Base-by-base conservation (phyloP, 2,329 filamentous ascomycete species). In the Talaromyces piceae region DNA sequence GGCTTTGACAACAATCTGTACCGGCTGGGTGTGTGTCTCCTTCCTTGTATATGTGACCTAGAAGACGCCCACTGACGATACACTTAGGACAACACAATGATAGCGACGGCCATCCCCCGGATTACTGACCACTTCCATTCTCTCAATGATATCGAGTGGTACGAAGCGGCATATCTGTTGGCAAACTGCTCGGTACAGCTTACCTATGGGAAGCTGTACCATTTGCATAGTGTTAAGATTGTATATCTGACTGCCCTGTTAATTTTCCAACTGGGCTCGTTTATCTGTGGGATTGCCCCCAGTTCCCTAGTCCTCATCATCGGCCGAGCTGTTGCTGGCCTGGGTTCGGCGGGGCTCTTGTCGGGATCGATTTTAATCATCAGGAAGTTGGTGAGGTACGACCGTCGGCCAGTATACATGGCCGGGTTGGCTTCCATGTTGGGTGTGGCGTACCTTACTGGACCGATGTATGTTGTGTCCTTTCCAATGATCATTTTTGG, bases 121-220 rank as follows among this genome's bases (percentile, higher is more conserved):
- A 74, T 75, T 48, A 70, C 71, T 0, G 59, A 71, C 49, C 58
- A 71, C 7, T 74, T 75, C 54, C 54, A 71, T 33, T 64, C 67
- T 12, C 57, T 70, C n/a, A 56, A 64, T 9, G 69, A 74, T 49
- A 59, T 74, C 4, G 67, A 68, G 31, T 75, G 73, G 71, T 74
- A 74, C 49, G 66, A 65, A 12, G 65, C 61, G 23, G 61, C 67
- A 2, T 71, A 70, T 49, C 58, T 70, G 3, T 57, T 74, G 6
- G 67, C 69, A 1, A 62, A 57, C 13, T 65, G 62, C 49, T 63
- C 67, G 1, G 67, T 70, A 22, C 64, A 68, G 31, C 59, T 70
- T 1, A 53, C 66, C 2, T 68, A 65, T 41, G 69, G 68, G 16
- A 63, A 64, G 49, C 39, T 71, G 1, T 71, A 68, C 49, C 63